These are phyloP conservation scores for Trichophyton verrucosum DNA, from an alignment of 2,329 filamentous ascomycete species.

Conservation along the genomic window DNA sequence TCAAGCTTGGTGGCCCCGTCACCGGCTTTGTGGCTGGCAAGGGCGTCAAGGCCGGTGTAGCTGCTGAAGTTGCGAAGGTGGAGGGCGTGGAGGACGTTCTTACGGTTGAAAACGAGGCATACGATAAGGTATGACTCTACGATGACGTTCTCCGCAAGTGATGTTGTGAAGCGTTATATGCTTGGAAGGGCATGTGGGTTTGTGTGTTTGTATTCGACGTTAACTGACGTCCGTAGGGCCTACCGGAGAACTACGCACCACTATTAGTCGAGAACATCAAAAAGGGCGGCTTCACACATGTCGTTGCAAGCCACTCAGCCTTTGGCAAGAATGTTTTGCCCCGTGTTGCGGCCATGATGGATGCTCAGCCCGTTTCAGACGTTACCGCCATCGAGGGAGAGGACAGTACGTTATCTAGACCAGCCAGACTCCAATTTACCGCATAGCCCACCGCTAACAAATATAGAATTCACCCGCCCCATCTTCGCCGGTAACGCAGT, in stretches of 20 bases:
- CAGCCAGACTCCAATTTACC: not conserved
- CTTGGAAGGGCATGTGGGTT: no score
- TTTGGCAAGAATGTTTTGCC: slow-evolving; percentile 95
- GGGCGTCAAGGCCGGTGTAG: slow-evolving; percentile 57
- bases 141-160: not conserved
- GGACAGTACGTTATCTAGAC: slow-evolving; percentile 48
- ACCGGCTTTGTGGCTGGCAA: slow-evolving; percentile 79
- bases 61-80: slow-evolving; percentile 76
- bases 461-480: slow-evolving; percentile 61
- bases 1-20: slow-evolving; percentile 72
- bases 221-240: slow-evolving; percentile 43
- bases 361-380: slow-evolving; percentile 88
- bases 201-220: not conserved
- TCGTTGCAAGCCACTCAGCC: slow-evolving; percentile 80
- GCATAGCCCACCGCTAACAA: not conserved
- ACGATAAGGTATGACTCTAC: slow-evolving; percentile 63
- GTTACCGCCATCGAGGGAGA: slow-evolving; percentile 76
- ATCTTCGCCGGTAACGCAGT: slow-evolving; percentile 98
- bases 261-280: slow-evolving; percentile 93
- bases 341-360: slow-evolving; percentile 78
- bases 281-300: slow-evolving; percentile 84
- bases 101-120: slow-evolving; percentile 73
- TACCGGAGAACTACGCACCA: slow-evolving; percentile 90
- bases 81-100: slow-evolving; percentile 86
- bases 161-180: not conserved